phyloP scores from a whole-genome alignment of 2,329 filamentous ascomycete genomes.

The Aspergillus hortae region DNA sequence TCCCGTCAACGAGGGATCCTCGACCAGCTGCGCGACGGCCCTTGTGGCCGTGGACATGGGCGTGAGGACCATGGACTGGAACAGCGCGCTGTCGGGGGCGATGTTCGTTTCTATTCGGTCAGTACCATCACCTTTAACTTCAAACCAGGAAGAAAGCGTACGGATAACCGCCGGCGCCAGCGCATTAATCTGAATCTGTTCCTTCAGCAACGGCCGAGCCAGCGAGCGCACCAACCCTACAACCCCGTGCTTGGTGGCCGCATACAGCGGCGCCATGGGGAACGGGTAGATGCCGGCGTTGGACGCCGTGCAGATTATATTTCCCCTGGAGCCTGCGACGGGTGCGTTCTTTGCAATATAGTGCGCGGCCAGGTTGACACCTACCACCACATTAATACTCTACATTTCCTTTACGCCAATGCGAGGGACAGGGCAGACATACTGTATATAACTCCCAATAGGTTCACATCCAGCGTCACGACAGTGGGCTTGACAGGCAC shows the following conservation, averaged over 20 bases:
- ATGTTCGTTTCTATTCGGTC: conserved; percentile 43
- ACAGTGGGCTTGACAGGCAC: conserved; percentile 35
- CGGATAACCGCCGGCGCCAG: conserved; percentile 50
- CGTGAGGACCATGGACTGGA: conserved; percentile 49
- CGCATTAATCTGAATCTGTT: conserved; percentile 51
- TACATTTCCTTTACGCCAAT: background rate
- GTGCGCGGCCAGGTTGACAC: conserved; percentile 48
- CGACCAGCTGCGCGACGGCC: conserved; percentile 44
- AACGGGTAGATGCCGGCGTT: conserved; percentile 54
- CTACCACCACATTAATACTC: conserved; percentile 23
- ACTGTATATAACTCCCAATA: conserved; percentile 46
- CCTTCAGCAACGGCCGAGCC: conserved; percentile 35
- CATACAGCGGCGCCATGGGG: conserved; percentile 50
- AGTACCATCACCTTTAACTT: background rate
- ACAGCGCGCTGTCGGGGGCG: conserved; percentile 43
- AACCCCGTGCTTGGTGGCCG: conserved; percentile 47
- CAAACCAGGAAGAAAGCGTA: conserved; percentile 24
- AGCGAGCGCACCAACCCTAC: conserved; percentile 51
- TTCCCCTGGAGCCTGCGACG: conserved; percentile 34
- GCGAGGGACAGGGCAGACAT: conserved; percentile 14
- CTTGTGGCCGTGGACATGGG: conserved; percentile 48
- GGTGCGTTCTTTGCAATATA: conserved; percentile 48
- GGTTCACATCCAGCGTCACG: conserved; percentile 34
- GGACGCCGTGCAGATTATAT: conserved; percentile 53
- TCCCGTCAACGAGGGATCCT: conserved; percentile 41